Evolutionary conservation across 179 eudicot genomes (phyloP), one percentile per base, ranked within the genome.

Genomic region (Gypsophila paniculata): DNA sequence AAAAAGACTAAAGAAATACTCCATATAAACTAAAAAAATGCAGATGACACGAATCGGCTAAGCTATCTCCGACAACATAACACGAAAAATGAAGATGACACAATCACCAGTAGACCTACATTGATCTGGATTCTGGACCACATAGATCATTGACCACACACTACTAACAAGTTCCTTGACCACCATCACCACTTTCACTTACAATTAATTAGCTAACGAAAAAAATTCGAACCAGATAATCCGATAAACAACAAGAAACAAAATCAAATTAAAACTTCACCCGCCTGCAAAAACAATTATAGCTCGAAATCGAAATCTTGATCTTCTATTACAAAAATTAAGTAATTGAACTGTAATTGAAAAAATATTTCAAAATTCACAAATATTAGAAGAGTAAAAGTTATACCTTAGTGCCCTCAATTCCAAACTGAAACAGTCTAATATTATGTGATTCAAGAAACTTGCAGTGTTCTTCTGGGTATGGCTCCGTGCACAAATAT

Each of bases 401-500:
- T 2, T 0, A 42, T 80, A 90, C 96, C 96, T 90, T 90, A 25
- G 90, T 90, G 22, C 96, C 96, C 80, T 90, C 91, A 77, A 90
- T 90, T 72, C 93, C 96, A 74, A 90, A 86, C 72, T 88, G 93
- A 77, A 83, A 86, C 75, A 90, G 84, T 61, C 69, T 71, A 53
- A 90, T 82, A 15, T 80, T 79, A 60, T 83, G 78, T 17, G 86
- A 68, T 75, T 85, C 68, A 54, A 90, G 87, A 75, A 86, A 86
- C 72, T 82, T 81, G 73, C 63, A 58, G 64, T 86, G 86, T 76
- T 85, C 89, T 74, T 78, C 85, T 46, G 93, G 90, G 70, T 90
- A 90, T 15, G 91, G 85, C 75, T 90, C 96, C 5, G 86, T 79
- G 62, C 96, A 88, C 89, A 90, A 71, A 79, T 82, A 90, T 82